Percentiles rank a stretch among this genome's conserved stretches.
These are phyloP conservation scores for Trichoderma koningii DNA, from an alignment of 2,329 filamentous ascomycete genomes.

Conservation along the genomic window DNA sequence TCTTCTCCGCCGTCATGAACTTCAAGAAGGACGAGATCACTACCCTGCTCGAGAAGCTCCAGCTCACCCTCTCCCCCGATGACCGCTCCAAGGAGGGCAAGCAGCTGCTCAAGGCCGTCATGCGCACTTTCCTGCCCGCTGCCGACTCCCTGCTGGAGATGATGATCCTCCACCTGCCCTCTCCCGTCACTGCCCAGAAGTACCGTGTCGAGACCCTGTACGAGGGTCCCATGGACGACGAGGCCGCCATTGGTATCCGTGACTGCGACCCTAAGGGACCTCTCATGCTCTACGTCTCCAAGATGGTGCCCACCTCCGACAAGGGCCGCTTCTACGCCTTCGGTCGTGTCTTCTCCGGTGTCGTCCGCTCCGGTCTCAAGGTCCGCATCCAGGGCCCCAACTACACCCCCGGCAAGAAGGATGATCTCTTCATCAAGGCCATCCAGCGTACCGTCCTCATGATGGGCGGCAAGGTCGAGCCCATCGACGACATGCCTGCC, in stretches of 20 bases:
- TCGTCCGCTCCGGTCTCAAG: slow-evolving; percentile 95
- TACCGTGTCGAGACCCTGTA: slow-evolving; percentile 99
- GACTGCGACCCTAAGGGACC: slow-evolving; percentile 97
- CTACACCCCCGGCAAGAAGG: slow-evolving; percentile 98
- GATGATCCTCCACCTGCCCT: slow-evolving; percentile 99
- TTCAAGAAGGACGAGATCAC: slow-evolving; percentile 93
- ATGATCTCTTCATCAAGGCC: slow-evolving; percentile 98
- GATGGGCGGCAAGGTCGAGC: slow-evolving; percentile 99
- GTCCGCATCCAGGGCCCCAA: slow-evolving; percentile 99
- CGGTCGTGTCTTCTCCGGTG: slow-evolving; percentile 99
- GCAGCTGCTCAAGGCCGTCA: slow-evolving; percentile 94
- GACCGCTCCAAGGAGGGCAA: slow-evolving; percentile 97
- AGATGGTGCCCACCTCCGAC: slow-evolving; percentile 99
- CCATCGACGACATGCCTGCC: slow-evolving; percentile 97
- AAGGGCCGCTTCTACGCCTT: slow-evolving; percentile 99
- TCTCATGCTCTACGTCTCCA: slow-evolving; percentile 99
- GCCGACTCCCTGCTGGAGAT: slow-evolving; percentile 98
- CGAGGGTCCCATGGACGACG: slow-evolving; percentile 93
- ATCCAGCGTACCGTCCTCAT: slow-evolving; percentile 99
- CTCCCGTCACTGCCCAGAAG: slow-evolving; percentile 90
- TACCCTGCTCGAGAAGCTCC: slow-evolving; percentile 85
- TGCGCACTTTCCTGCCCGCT: slow-evolving; percentile 98
- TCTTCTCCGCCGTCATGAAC: slow-evolving; percentile 96
- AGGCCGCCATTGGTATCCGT: slow-evolving; percentile 92
- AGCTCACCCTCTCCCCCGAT: slow-evolving; percentile 83